Evolutionary conservation across 2,329 filamentous ascomycete genomes (phyloP), one percentile per base, ranked within the genome.

Genomic region (Pestalotiopsis sp.): DNA sequence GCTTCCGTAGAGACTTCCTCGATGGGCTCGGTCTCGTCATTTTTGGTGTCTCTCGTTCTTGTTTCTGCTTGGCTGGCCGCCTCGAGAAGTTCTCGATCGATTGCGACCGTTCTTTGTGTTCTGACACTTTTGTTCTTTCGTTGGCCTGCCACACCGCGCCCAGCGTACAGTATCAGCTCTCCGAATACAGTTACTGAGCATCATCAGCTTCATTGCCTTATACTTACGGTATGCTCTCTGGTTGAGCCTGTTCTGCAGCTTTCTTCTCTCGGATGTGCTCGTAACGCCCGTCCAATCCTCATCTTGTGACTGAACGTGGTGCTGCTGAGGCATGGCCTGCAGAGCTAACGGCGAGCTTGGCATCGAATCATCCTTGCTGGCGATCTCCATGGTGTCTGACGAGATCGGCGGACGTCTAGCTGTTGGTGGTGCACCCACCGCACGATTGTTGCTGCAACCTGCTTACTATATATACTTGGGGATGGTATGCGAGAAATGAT

Each of bases 231-330:
- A 76, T 4, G 78, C 78, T 69, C 79, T 74, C 39, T 79, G 77
- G 70, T 80, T 76, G 17, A 81, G 70, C 59, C 78, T 74, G 41
- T 76, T 80, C 69, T 81, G 78, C 65, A 73, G 72, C 68, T 74
- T 78, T 68, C 77, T 77, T 63, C 79, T 73, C 68, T 78, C 74
- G 11, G 73, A 72, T 41, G 73, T 68, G 67, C 78, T 73, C 2
- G 71, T 71, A 23, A 79, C 57, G 3, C 79, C 79, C 17, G 79
- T 78, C 79, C 79, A 80, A 69, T 80, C 75, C 65, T 81, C 79
- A 7, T 52, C 65, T 27, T 25, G n/a, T 12, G 3, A 5, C 7
- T 20, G n/a, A 25, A 64, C 38, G 17, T 64, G 20, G 6, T 25
- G 62, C 62, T 64, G 62, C 38, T 64, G 62, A 38, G 62, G 38